Evolutionary conservation across 805 yeast species (phyloP).

Genomic region (Saturnispora saitoi): DNA sequence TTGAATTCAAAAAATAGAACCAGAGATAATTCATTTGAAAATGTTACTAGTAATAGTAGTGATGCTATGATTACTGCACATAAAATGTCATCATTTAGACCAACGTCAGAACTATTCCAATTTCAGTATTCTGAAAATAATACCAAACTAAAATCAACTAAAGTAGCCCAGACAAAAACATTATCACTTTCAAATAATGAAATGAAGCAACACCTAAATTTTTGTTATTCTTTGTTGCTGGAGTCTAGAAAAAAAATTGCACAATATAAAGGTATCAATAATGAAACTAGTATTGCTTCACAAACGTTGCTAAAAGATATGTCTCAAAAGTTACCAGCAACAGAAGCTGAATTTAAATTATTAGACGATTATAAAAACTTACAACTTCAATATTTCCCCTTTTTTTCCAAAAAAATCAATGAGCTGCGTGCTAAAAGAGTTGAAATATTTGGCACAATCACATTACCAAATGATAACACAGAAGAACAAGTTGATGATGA

Average conservation of each 20-base stretch:
- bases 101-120: slow-evolving; percentile 10
- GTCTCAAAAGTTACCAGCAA: slow-evolving; percentile 47
- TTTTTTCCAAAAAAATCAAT: slow-evolving; percentile 20
- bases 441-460: slow-evolving; percentile 13
- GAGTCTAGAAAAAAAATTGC: slow-evolving; percentile 36
- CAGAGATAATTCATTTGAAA: background rate
- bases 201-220: slow-evolving; percentile 24
- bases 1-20: background rate
- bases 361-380: slow-evolving; percentile 29
- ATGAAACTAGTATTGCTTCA: slow-evolving; percentile 30
- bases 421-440: slow-evolving; percentile 16
- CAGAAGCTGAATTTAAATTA: slow-evolving; percentile 36
- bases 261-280: slow-evolving; percentile 31
- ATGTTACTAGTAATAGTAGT: background rate
- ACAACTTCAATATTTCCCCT: slow-evolving; percentile 23
- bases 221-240: slow-evolving; percentile 29
- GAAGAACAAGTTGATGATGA: background rate
- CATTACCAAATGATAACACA: background rate
- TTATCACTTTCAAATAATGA: slow-evolving; percentile 16
- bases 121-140: background rate
- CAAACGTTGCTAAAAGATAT: slow-evolving; percentile 42
- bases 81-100: slow-evolving; percentile 9
- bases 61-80: slow-evolving; percentile 1
- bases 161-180: slow-evolving; percentile 15
- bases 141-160: background rate